These are phyloP conservation scores for Cryptosporidium ryanae DNA, from an alignment of 169 alveolate species.

Conservation along the genomic window DNA sequence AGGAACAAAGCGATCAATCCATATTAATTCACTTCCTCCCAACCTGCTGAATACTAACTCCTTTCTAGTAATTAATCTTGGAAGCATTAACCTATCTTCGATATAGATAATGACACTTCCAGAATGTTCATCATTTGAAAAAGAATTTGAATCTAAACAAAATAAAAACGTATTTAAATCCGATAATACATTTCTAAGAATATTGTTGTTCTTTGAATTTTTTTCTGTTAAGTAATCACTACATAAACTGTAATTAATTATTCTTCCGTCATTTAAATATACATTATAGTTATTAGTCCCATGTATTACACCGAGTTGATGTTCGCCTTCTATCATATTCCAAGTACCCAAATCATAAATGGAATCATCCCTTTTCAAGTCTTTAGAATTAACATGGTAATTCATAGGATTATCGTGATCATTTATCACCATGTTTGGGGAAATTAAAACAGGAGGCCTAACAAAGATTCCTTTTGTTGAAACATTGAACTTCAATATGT, in stretches of 20 bases:
- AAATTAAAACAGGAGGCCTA: constrained; percentile 45
- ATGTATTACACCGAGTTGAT: constrained; percentile 47
- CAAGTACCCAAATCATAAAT: constrained; percentile 20
- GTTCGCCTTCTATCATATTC: constrained; percentile 35
- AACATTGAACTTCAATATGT: neutral
- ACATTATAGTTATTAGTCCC: constrained; percentile 52
- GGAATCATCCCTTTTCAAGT: neutral
- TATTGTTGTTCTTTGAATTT: neutral
- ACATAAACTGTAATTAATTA: constrained; percentile 21
- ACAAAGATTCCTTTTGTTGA: constrained; percentile 56
- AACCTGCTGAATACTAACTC: constrained; percentile 16
- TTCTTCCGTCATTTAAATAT: constrained; percentile 1
- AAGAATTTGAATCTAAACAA: constrained; percentile 15
- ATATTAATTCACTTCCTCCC: neutral
- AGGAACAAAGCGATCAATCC: constrained; percentile 22
- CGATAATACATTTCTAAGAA: neutral
- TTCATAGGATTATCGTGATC: neutral
- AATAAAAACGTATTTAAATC: constrained; percentile 23
- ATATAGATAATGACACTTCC: constrained; percentile 2
- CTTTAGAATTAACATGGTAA: constrained; percentile 1
- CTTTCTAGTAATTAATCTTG: constrained; percentile 23
- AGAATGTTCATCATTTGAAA: neutral
- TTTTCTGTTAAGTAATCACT: neutral
- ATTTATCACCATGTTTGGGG: constrained; percentile 34
- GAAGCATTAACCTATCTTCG: constrained; percentile 54